These are phyloP conservation scores for Chimonanthus praecox DNA, from an alignment of 164 flowering plant genomes.

Conservation along the genomic window DNA sequence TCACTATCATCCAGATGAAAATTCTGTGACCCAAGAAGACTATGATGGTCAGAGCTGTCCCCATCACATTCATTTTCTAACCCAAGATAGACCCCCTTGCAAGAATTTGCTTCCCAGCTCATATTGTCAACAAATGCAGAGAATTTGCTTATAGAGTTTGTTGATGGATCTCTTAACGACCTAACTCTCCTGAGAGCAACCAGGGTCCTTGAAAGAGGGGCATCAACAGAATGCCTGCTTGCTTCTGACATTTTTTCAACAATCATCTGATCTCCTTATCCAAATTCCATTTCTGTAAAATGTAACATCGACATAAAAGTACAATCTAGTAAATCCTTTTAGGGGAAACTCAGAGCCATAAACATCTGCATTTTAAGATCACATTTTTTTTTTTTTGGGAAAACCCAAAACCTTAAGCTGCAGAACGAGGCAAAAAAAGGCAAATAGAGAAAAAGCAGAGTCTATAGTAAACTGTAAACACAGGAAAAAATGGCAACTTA, in stretches of 20 bases:
- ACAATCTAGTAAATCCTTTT: neutral
- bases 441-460: neutral
- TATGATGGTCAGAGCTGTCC: conserved; percentile 13
- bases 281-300: conserved; percentile 1
- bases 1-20: conserved; percentile 19
- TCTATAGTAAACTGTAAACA: neutral
- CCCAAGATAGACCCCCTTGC: conserved; percentile 46
- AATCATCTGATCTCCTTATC: neutral
- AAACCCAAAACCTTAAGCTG: neutral
- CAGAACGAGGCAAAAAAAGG: neutral
- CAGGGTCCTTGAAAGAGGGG: conserved; percentile 75
- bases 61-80: conserved; percentile 27
- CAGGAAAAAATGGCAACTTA: neutral
- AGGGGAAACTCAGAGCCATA: no score
- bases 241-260: conserved; percentile 46
- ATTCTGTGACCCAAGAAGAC: conserved; percentile 12
- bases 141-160: conserved; percentile 70
- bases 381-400: no score
- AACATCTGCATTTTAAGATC: neutral
- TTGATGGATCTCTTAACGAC: conserved; percentile 88
- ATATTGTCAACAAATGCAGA: conserved; percentile 45
- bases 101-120: conserved; percentile 68
- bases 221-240: conserved; percentile 75
- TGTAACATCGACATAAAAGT: neutral
- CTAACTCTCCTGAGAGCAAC: conserved; percentile 81